Percentiles rank a stretch among this genome's conserved stretches.
Evolutionary conservation across 345 rosid genomes (phyloP).

Genomic region (Cardamine resedifolia): DNA sequence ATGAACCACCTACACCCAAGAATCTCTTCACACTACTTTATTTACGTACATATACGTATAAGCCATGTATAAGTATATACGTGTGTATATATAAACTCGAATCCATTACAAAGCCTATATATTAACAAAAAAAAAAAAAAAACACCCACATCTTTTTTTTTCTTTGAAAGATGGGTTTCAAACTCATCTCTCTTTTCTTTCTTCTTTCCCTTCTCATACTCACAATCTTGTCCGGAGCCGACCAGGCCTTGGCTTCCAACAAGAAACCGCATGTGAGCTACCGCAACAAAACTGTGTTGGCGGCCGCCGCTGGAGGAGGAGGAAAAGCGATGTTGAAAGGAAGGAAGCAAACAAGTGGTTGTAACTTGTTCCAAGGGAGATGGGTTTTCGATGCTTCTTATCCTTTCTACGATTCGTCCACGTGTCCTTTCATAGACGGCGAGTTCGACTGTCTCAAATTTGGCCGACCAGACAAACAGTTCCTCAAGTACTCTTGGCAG

Average conservation of each 20-base stretch:
- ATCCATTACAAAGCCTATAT: conserved; percentile 10
- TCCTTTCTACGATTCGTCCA: conserved; percentile 57
- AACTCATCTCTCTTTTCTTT: conserved; percentile 23
- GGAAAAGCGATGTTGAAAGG: conserved; percentile 38
- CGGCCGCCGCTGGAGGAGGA: conserved; percentile 28
- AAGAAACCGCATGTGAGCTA: conserved; percentile 20
- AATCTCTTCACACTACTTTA: conserved; percentile 25
- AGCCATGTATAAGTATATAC: conserved; percentile 3
- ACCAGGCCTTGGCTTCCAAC: conserved; percentile 13
- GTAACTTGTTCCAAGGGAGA: conserved; percentile 75
- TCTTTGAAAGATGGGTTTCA: conserved; percentile 39
- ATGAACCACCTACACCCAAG: background rate
- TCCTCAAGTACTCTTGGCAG: conserved; percentile 80
- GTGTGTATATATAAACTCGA: conserved; percentile 25
- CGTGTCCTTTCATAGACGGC: conserved; percentile 74
- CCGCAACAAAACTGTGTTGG: background rate
- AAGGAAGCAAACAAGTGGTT: conserved; percentile 52
- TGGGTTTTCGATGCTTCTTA: conserved; percentile 69
- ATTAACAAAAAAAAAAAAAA: background rate
- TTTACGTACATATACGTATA: background rate
- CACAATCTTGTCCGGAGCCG: conserved; percentile 14
- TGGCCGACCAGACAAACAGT: conserved; percentile 78
- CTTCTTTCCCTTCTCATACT: conserved; percentile 29
- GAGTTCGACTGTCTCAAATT: conserved; percentile 73
- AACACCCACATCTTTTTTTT: background rate